Evolutionary conservation across 352 stramenopile genomes (phyloP).

Genomic region (Peronosclerospora sorghi): DNA sequence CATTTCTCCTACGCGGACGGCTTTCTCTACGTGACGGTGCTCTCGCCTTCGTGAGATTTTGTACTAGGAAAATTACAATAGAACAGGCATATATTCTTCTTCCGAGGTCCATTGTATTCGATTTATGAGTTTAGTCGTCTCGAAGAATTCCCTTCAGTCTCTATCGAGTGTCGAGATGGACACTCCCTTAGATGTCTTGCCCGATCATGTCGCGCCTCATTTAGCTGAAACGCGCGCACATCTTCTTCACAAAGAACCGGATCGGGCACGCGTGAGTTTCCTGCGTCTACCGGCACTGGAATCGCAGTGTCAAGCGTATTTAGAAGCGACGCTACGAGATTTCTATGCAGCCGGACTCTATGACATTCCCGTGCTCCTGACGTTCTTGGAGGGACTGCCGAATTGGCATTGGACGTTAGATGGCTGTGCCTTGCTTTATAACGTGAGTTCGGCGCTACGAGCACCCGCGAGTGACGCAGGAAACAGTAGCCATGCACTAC

Average conservation of each 20-base stretch:
- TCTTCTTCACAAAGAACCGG: slow-evolving; percentile 45
- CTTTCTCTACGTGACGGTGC: slow-evolving; percentile 57
- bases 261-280: slow-evolving; percentile 40
- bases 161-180: slow-evolving; percentile 13
- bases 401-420: slow-evolving; percentile 66
- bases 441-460: slow-evolving; percentile 34
- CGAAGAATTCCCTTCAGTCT: slow-evolving; percentile 7
- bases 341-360: slow-evolving; percentile 54
- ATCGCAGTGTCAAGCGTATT: slow-evolving; percentile 20
- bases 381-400: slow-evolving; percentile 54
- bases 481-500: slow-evolving; percentile 16
- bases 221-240: slow-evolving; percentile 24
- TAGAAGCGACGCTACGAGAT: slow-evolving; percentile 48
- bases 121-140: background rate
- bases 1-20: slow-evolving; percentile 63
- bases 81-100: background rate
- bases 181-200: slow-evolving; percentile 3
- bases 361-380: slow-evolving; percentile 51
- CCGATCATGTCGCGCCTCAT: slow-evolving; percentile 11
- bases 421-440: slow-evolving; percentile 51
- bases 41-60: slow-evolving; percentile 4
- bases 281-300: slow-evolving; percentile 50
- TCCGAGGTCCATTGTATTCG: background rate
- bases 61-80: background rate
- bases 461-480: slow-evolving; percentile 18